Percentiles rank a stretch among this genome's conserved stretches.
phyloP scores from a whole-genome alignment of 2,329 filamentous ascomycete genomes.

The Ophioceras dolichostomum region DNA sequence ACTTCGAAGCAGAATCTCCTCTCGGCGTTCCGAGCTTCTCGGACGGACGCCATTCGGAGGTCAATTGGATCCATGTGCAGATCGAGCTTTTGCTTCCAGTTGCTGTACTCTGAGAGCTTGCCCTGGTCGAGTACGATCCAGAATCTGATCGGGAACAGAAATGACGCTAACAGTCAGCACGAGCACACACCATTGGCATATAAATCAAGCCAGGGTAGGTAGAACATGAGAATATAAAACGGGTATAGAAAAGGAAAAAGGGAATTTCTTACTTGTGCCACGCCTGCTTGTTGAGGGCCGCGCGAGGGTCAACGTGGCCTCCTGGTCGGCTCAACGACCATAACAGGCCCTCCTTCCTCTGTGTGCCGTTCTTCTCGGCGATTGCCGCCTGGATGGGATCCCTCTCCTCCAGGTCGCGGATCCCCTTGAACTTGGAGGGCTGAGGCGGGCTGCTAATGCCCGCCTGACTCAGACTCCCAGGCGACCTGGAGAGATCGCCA shows the following conservation, averaged over 20 bases:
- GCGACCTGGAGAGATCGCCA: conserved; percentile 41
- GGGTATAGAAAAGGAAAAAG: neutral
- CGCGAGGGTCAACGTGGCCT: conserved; percentile 84
- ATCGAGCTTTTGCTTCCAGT: conserved; percentile 97
- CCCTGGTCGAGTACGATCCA: conserved; percentile 98
- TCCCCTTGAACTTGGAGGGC: conserved; percentile 67
- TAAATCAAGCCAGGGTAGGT: neutral
- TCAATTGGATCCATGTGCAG: conserved; percentile 98
- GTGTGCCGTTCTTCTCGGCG: conserved; percentile 48
- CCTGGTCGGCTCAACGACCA: conserved; percentile 92
- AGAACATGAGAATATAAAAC: neutral
- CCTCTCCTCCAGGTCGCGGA: conserved; percentile 83
- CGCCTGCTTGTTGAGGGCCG: conserved; percentile 83
- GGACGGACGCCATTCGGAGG: conserved; percentile 88
- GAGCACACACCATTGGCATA: no score
- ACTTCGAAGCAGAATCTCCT: conserved; percentile 96
- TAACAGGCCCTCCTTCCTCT: conserved; percentile 84
- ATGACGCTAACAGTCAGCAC: no score
- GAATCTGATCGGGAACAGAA: conserved; percentile 45
- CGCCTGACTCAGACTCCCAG: conserved; percentile 35
- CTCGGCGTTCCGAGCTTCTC: conserved; percentile 89
- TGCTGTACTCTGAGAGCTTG: conserved; percentile 94
- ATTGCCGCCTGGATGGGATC: conserved; percentile 41
- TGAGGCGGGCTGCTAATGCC: conserved; percentile 37
- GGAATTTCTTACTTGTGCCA: conserved; percentile 77